Evolutionary conservation across 805 yeast species (phyloP).

Genomic region (Sugiyamaella chiloensis): DNA sequence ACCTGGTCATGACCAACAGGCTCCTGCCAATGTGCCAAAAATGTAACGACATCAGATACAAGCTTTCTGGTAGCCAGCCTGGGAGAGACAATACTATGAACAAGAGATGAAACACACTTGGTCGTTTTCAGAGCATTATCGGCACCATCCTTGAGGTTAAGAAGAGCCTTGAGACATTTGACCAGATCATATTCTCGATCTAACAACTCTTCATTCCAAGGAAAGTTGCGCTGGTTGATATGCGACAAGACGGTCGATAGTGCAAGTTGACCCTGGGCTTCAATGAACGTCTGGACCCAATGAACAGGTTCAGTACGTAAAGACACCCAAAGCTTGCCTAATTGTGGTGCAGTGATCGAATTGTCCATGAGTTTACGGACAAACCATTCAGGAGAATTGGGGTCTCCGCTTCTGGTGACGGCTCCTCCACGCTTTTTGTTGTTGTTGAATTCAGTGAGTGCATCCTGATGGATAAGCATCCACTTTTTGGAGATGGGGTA

Average conservation of each 20-base stretch:
- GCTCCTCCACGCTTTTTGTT: slow-evolving; percentile 34
- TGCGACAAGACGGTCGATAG: slow-evolving; percentile 65
- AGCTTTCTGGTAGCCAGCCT: slow-evolving; percentile 70
- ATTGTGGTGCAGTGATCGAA: slow-evolving; percentile 61
- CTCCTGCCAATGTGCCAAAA: slow-evolving; percentile 45
- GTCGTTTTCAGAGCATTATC: slow-evolving; percentile 47
- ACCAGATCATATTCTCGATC: slow-evolving; percentile 76
- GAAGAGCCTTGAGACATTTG: slow-evolving; percentile 70
- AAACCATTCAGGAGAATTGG: slow-evolving; percentile 66
- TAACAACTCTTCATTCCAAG: slow-evolving; percentile 42
- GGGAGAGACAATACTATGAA: slow-evolving; percentile 72
- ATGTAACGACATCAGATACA: slow-evolving; percentile 72
- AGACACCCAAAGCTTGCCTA: slow-evolving; percentile 86
- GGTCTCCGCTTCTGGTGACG: slow-evolving; percentile 17
- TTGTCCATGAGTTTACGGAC: slow-evolving; percentile 72
- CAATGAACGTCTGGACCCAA: slow-evolving; percentile 81
- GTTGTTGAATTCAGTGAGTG: slow-evolving; percentile 69
- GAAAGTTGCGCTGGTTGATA: slow-evolving; percentile 36
- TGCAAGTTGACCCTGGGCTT: slow-evolving; percentile 76
- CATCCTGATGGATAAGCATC: slow-evolving; percentile 87
- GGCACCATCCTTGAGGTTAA: slow-evolving; percentile 62
- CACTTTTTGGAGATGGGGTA: slow-evolving; percentile 80
- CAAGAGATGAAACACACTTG: slow-evolving; percentile 54
- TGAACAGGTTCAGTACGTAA: slow-evolving; percentile 80
- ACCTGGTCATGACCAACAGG: slow-evolving; percentile 56